Base-by-base conservation (phyloP, 106 monocot genomes). In the Acorus calamus region DNA sequence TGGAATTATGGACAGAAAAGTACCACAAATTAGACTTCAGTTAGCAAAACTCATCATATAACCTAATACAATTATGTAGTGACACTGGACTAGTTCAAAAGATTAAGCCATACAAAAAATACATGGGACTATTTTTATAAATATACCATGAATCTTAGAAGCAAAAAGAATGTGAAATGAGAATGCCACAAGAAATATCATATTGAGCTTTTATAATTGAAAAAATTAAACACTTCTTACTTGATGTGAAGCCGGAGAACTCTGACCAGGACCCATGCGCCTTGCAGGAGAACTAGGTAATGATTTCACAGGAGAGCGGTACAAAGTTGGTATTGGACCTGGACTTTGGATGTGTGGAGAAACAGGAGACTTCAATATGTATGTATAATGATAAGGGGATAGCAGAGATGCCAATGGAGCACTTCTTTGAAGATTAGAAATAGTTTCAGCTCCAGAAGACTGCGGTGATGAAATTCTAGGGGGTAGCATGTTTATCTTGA, bases 401-500 rank as follows among this genome's bases (percentile, higher is more conserved):
- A 81, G 56, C 43, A 77, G 81, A 65, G 81, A 77, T 7, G 72
- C 59, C 10, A 41, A 55, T 65, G 77, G 69, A 55, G 72, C 72
- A 60, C 64, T 59, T 14, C 81, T 52, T 6, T 61, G 57, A n/a
- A 76, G 43, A 53, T 79, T 71, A 54, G 69, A 68, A 7, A 68
- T 42, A 4, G 72, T 47, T 11, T 52, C 64, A 47, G 28, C 48
- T 61, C 64, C 72, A 2, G 79, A 55, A 53, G 79, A 79, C 66
- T 65, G 60, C n/a, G 80, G 63, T 4, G 72, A 63, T 59, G 71
- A 68, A 44, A 11, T 76, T 59, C 65, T 69, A 54, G 72, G 64
- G 5, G 81, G 77, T 61, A 76, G 46, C 81, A 81, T 81, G 60
- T 81, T 81, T 76, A 81, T 81, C 14, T 68, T 76, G 28, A 81